phyloP scores from a whole-genome alignment of 192 early-diverging fungal genomes.

The Piromyces finnis region DNA sequence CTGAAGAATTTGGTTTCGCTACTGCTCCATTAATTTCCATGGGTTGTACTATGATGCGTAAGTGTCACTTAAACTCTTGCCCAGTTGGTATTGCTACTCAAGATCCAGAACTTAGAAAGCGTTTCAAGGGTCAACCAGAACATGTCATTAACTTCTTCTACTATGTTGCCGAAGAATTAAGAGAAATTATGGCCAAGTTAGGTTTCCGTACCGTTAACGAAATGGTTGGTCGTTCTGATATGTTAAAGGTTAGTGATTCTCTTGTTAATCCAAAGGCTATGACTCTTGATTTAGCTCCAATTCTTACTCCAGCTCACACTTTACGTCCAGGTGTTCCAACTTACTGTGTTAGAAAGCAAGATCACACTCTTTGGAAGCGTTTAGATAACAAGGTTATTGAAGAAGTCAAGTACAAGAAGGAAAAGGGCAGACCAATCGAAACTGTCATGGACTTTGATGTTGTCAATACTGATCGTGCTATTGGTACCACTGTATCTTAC shows the following conservation, averaged over 20 bases:
- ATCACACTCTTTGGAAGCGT: conserved; percentile 71
- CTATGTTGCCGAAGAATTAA: conserved; percentile 87
- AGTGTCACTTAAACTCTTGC: conserved; percentile 82
- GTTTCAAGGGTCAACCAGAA: conserved; percentile 90
- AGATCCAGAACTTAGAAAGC: conserved; percentile 78
- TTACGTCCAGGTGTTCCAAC: conserved; percentile 79
- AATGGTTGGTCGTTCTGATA: conserved; percentile 88
- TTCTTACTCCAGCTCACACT: conserved; percentile 70
- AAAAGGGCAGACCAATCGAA: conserved; percentile 29
- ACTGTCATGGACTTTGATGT: conserved; percentile 21
- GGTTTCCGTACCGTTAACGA: conserved; percentile 86
- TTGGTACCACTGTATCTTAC: conserved; percentile 84
- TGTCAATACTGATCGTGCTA: conserved; percentile 86
- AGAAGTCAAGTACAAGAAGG: conserved; percentile 54
- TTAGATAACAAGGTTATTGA: conserved; percentile 78
- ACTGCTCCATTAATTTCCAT: conserved; percentile 94
- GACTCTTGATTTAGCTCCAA: conserved; percentile 67
- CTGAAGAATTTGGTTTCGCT: conserved; percentile 98
- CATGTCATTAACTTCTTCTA: conserved; percentile 97
- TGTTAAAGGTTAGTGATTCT: conserved; percentile 57
- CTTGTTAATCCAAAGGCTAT: conserved; percentile 65
- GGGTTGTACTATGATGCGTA: conserved; percentile 93
- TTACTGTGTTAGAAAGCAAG: conserved; percentile 61
- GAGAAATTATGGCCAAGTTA: conserved; percentile 82
- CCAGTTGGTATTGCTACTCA: conserved; percentile 96